A percentile compares a stretch with the other conserved stretches of the same genome.
These are phyloP conservation scores for Podila verticillata DNA, from an alignment of 192 early-diverging fungal species.

Conservation along the genomic window DNA sequence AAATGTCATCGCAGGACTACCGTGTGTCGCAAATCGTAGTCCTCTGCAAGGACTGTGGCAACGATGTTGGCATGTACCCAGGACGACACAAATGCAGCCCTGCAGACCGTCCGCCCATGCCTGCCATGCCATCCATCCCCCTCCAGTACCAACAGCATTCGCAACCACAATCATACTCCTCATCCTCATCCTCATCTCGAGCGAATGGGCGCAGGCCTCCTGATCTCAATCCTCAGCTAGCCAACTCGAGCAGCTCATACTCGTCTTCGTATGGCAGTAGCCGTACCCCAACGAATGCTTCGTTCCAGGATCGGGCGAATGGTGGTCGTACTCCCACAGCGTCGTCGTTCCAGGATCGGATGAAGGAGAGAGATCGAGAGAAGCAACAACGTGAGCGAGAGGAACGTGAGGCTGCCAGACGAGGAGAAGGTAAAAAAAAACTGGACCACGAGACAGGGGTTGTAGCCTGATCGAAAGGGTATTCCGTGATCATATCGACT, in stretches of 20 bases:
- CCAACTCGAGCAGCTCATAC: background rate
- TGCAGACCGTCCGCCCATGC: slow-evolving; percentile 32
- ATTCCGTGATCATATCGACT: background rate
- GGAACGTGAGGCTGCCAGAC: slow-evolving; percentile 39
- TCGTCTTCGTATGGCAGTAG: slow-evolving; percentile 10
- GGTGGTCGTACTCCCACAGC: slow-evolving; percentile 19
- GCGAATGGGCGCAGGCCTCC: slow-evolving; percentile 16
- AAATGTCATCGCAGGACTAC: slow-evolving; percentile 58
- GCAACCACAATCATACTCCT: slow-evolving; percentile 11
- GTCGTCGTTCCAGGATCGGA: slow-evolving; percentile 35
- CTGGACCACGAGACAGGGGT: background rate
- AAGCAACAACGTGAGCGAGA: slow-evolving; percentile 37
- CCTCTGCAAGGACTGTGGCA: slow-evolving; percentile 68
- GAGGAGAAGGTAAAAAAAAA: slow-evolving; percentile 25
- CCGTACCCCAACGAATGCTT: slow-evolving; percentile 18
- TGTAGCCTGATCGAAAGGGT: background rate
- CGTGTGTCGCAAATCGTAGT: slow-evolving; percentile 64
- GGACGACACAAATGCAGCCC: slow-evolving; percentile 58
- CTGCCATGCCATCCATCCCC: slow-evolving; percentile 48
- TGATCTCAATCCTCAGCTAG: slow-evolving; percentile 18
- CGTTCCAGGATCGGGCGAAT: slow-evolving; percentile 28
- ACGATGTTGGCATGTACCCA: slow-evolving; percentile 71
- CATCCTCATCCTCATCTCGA: slow-evolving; percentile 21
- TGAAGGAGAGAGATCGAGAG: slow-evolving; percentile 45
- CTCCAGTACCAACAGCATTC: slow-evolving; percentile 27